A percentile compares a stretch with the other conserved stretches of the same genome.
Conservation (phyloP, 345 rosid genomes). For the Atalantia buxifolia region DNA sequence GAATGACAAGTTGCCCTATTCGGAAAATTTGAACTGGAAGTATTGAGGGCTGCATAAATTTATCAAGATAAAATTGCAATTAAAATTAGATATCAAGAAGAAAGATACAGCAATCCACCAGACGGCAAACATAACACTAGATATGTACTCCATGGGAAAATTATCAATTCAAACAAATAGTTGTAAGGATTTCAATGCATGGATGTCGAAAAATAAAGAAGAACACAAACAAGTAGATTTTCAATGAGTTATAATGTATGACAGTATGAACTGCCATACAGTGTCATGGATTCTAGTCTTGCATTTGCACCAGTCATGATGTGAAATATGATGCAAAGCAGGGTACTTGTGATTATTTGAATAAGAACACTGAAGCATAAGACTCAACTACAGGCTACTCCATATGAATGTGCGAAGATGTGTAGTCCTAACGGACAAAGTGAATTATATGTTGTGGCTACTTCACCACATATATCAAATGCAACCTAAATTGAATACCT, state of each 20-base stretch:
- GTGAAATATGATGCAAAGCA: not conserved
- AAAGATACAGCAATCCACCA: not conserved
- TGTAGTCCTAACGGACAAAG: not conserved
- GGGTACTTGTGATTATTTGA: not conserved
- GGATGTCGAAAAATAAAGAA: not conserved
- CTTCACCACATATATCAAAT: not conserved
- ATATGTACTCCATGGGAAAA: not conserved
- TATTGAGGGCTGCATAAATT: constrained; percentile 52
- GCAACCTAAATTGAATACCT: constrained; percentile 22
- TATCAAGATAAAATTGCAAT: not conserved
- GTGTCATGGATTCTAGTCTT: not conserved
- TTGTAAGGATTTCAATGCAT: not conserved
- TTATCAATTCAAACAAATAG: not conserved
- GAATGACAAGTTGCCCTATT: constrained; percentile 58
- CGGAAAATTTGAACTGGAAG: constrained; percentile 60
- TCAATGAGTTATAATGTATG: not conserved
- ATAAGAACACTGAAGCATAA: not conserved
- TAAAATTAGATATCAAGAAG: not conserved
- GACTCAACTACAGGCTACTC: not conserved
- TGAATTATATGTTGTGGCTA: not conserved
- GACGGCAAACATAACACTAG: not conserved
- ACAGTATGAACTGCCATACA: not conserved
- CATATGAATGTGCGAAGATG: not conserved
- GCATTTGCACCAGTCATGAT: not conserved
- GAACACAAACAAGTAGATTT: not conserved